A percentile compares a stretch with the other conserved stretches of the same genome.
Conservation (phyloP, 192 early-diverging fungal genomes). For the Linnemannia exigua region DNA sequence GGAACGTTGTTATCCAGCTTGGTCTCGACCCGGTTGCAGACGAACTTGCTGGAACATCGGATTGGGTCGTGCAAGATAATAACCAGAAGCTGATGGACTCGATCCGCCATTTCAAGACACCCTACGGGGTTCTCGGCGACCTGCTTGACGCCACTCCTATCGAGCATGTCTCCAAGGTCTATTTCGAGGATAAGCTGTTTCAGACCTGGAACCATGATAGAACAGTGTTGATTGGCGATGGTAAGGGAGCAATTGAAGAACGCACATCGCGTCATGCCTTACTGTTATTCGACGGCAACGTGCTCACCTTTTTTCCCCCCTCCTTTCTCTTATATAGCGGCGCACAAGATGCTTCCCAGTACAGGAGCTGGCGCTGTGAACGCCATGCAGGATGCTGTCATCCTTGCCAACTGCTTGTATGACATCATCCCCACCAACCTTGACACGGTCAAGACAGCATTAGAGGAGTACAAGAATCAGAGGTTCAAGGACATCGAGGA, state of each 20-base stretch:
- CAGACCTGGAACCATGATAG: constrained; percentile 22
- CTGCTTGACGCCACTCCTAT: neutral
- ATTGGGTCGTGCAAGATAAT: neutral
- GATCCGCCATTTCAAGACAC: constrained; percentile 13
- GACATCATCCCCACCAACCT: constrained; percentile 1
- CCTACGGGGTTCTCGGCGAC: constrained; percentile 1
- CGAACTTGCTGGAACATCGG: neutral
- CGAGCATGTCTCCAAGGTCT: constrained; percentile 16
- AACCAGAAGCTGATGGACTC: constrained; percentile 12
- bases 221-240: constrained; percentile 23
- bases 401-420: constrained; percentile 3
- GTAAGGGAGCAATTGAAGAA: too few species aligned
- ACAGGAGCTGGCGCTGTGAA: constrained; percentile 11
- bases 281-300: too few species aligned
- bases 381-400: constrained; percentile 5
- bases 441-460: neutral
- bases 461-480: neutral
- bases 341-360: constrained; percentile 11
- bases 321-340: neutral
- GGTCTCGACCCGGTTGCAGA: neutral
- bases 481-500: neutral
- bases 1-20: constrained; percentile 16
- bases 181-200: constrained; percentile 17
- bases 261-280: too few species aligned
- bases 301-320: neutral